Evolutionary conservation across 768 basidiomycete genomes (phyloP).

Genomic region (Psilocybe cyanescens): DNA sequence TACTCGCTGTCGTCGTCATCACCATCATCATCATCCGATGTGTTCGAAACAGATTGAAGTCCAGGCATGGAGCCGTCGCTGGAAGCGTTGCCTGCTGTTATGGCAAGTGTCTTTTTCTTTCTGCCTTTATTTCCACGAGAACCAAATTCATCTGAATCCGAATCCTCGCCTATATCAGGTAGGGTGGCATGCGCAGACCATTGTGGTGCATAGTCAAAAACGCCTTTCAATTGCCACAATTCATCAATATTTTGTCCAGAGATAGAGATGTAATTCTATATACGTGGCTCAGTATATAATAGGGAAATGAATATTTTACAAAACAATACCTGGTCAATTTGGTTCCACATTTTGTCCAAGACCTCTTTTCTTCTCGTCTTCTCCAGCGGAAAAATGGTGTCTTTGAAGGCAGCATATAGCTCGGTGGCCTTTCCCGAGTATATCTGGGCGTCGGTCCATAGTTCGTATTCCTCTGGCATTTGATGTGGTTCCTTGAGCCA

Average conservation of each 20-base stretch:
- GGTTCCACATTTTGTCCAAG: conserved; percentile 67
- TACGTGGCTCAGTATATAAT: not conserved
- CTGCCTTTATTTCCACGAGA: conserved; percentile 25
- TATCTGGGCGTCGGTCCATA: conserved; percentile 72
- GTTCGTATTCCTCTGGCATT: conserved; percentile 64
- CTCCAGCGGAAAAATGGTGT: conserved; percentile 60
- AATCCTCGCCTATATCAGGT: conserved; percentile 29
- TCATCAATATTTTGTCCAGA: conserved; percentile 61
- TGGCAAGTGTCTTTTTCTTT: conserved; percentile 48
- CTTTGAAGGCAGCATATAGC: conserved; percentile 52
- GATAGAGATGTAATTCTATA: conserved; percentile 59
- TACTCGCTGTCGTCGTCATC: conserved; percentile 40
- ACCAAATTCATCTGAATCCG: conserved; percentile 30
- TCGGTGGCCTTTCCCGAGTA: conserved; percentile 62
- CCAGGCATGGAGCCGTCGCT: conserved; percentile 65
- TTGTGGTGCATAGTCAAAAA: conserved; percentile 54
- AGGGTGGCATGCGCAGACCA: conserved; percentile 53
- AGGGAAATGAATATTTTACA: not conserved
- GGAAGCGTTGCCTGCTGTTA: conserved; percentile 45
- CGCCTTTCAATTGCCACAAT: conserved; percentile 65
- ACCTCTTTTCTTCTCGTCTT: conserved; percentile 51
- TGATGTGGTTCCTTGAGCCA: conserved; percentile 54
- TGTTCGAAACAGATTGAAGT: conserved; percentile 68
- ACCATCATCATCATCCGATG: conserved; percentile 48
- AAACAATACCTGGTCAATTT: conserved; percentile 57